phyloP scores from a whole-genome alignment of 495 filamentous ascomycete species.

The Endocarpon pusillum region DNA sequence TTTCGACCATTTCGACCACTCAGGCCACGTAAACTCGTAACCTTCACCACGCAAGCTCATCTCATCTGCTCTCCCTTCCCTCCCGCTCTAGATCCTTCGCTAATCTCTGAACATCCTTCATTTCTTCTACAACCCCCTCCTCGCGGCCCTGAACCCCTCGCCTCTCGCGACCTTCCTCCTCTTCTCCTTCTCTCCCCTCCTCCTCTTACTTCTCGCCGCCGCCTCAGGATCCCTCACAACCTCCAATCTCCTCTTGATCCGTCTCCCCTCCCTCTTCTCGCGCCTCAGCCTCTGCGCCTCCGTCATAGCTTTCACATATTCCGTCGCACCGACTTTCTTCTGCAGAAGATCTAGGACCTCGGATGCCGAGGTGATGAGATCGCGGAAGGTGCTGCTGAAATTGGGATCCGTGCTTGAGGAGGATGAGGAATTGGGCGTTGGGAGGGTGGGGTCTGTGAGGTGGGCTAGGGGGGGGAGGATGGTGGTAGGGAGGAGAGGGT shows the following conservation, averaged over 20 bases:
- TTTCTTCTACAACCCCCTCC: slow-evolving; percentile 46
- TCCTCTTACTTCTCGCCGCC: slow-evolving; percentile 60
- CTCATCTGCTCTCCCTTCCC: no score
- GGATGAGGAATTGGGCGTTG: slow-evolving; percentile 41
- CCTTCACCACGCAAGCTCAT: no score
- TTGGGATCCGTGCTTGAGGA: slow-evolving; percentile 41
- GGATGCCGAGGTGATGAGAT: slow-evolving; percentile 46
- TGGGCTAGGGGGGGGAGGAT: slow-evolving; percentile 71
- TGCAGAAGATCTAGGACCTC: slow-evolving; percentile 62
- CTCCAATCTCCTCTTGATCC: slow-evolving; percentile 71
- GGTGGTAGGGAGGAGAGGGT: slow-evolving; percentile 34
- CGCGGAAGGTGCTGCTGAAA: slow-evolving; percentile 50
- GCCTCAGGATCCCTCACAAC: slow-evolving; percentile 67
- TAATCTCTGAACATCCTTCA: no score
- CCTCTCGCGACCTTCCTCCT: slow-evolving; percentile 65
- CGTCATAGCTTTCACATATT: slow-evolving; percentile 51
- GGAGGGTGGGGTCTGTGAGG: slow-evolving; percentile 62
- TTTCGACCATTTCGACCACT: no score
- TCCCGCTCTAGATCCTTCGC: no score
- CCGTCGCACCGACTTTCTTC: slow-evolving; percentile 64
- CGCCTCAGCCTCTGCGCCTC: slow-evolving; percentile 50
- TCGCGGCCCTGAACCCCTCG: slow-evolving; percentile 44
- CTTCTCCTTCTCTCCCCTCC: slow-evolving; percentile 72
- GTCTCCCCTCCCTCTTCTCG: slow-evolving; percentile 50
- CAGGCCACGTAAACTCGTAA: no score